Evolutionary conservation across 495 filamentous ascomycete species (phyloP).

Genomic region (Hypoxylon intermedium): DNA sequence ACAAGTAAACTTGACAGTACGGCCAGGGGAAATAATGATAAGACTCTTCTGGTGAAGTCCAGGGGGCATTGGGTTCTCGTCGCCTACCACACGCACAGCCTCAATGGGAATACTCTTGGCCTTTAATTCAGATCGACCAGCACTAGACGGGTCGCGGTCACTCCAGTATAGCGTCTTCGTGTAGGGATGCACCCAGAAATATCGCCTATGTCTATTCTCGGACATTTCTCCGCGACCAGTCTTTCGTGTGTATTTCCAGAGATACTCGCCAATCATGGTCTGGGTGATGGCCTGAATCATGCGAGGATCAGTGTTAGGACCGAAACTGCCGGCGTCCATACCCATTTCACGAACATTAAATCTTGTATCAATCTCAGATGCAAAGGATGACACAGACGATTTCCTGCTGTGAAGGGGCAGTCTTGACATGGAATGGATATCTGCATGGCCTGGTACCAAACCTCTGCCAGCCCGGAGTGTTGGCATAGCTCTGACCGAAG

Average conservation of each 20-base stretch:
- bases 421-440: slow-evolving; percentile 50
- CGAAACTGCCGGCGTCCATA: slow-evolving; percentile 65
- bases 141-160: slow-evolving; percentile 81
- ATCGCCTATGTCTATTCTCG: slow-evolving; percentile 85
- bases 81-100: slow-evolving; percentile 88
- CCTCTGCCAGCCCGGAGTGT: slow-evolving; percentile 48
- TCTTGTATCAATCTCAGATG: slow-evolving; percentile 86
- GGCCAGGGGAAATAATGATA: slow-evolving; percentile 86
- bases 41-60: slow-evolving; percentile 93
- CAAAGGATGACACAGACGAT: slow-evolving; percentile 93
- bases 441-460: slow-evolving; percentile 45
- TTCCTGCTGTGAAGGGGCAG: slow-evolving; percentile 60
- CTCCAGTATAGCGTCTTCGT: slow-evolving; percentile 98
- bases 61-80: slow-evolving; percentile 95
- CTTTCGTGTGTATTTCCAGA: slow-evolving; percentile 98
- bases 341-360: slow-evolving; percentile 77
- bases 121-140: slow-evolving; percentile 76
- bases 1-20: slow-evolving; percentile 90
- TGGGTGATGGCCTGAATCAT: slow-evolving; percentile 99
- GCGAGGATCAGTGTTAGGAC: slow-evolving; percentile 80
- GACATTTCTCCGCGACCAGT: slow-evolving; percentile 86
- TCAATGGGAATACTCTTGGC: slow-evolving; percentile 97
- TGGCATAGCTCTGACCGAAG: slow-evolving; percentile 45
- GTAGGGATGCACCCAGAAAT: slow-evolving; percentile 99
- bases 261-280: slow-evolving; percentile 98